Conservation (phyloP, 2,329 filamentous ascomycete species). For the Lachnellula subtilissima region DNA sequence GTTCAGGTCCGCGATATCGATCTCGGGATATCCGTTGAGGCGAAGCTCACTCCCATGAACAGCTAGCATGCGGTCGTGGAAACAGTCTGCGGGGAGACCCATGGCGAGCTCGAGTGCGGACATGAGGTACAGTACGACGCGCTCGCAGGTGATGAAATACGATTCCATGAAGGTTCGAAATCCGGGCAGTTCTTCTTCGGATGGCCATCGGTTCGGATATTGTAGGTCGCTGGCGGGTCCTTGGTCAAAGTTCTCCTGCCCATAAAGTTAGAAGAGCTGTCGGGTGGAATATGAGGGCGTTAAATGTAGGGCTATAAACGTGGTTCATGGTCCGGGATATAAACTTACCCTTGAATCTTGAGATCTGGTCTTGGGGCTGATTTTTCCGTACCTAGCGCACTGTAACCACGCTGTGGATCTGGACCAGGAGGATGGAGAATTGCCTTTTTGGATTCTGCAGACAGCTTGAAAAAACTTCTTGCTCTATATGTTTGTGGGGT, state of each 20-base stretch:
- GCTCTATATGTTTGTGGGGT: not conserved
- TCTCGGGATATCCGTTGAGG: slow-evolving; percentile 39
- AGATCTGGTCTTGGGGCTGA: not conserved
- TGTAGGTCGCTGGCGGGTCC: slow-evolving; percentile 1
- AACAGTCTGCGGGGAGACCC: not conserved
- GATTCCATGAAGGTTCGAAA: slow-evolving; percentile 41
- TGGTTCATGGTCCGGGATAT: no score
- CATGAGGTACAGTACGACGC: slow-evolving; percentile 2
- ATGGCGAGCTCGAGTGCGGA: slow-evolving; percentile 5
- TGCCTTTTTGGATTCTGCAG: not conserved
- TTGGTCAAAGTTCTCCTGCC: slow-evolving; percentile 13
- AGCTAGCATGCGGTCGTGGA: not conserved
- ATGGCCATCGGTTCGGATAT: slow-evolving; percentile 42
- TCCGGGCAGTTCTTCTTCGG: slow-evolving; percentile 37
- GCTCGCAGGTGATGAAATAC: slow-evolving; percentile 35
- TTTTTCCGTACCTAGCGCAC: not conserved
- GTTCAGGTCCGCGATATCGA: slow-evolving; percentile 26
- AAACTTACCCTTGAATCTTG: no score
- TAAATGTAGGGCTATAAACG: no score
- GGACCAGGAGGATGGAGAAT: not conserved
- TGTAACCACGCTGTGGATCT: slow-evolving; percentile 6
- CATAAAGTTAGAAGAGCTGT: no score
- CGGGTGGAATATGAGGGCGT: no score
- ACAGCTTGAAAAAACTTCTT: not conserved
- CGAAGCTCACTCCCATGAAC: slow-evolving; percentile 29